Evolutionary conservation across 805 yeast genomes (phyloP), one percentile per base, ranked within the genome.

Genomic region (Starmerella asiatica): DNA sequence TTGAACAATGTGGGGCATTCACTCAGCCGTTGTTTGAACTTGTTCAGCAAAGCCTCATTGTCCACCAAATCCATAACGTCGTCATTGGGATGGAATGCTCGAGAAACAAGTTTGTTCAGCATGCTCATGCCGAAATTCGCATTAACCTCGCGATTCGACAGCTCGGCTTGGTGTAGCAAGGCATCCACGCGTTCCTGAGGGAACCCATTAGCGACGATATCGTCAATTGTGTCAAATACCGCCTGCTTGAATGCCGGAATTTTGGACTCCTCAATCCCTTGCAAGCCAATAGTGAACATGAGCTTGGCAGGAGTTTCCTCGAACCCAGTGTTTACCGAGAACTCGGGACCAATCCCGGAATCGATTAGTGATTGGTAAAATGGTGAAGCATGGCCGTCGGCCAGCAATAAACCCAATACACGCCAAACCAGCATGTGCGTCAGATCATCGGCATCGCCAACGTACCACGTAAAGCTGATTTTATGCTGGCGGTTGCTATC

Each of bases 341-440:
- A 91, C 48, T 91, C 96, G 37, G 81, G 73, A 31, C 91, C 97
- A 26, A 77, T 55, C 1, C 88, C 91, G 1, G 79, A 61, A 57
- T 91, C 98, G 40, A 91, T 79, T 40, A 91, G 64, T n/a, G 73
- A 72, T 58, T 85, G 83, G 58, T 86, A 83, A 40, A 91, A 66
- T 5, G 93, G 88, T 5, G 97, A 79, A 11, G 91, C 79, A 54
- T 88, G 97, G 2, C 97, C 97, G 55, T 83, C 94, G 48, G 78
- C 71, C 26, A 91, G 63, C 38, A 91, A 62, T 19, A 76, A 71
- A 17, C 81, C 73, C 35, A 85, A 61, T 8, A 85, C 63, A 42
- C 76, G 78, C 68, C 85, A 65, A 33, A 79, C 67, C 56, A 86
- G 80, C 0, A 84, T 64, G 38, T 75, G 78, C 52, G 80, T 79